Base-by-base conservation (phyloP, 768 basidiomycete genomes). In the Astraeus odoratus region DNA sequence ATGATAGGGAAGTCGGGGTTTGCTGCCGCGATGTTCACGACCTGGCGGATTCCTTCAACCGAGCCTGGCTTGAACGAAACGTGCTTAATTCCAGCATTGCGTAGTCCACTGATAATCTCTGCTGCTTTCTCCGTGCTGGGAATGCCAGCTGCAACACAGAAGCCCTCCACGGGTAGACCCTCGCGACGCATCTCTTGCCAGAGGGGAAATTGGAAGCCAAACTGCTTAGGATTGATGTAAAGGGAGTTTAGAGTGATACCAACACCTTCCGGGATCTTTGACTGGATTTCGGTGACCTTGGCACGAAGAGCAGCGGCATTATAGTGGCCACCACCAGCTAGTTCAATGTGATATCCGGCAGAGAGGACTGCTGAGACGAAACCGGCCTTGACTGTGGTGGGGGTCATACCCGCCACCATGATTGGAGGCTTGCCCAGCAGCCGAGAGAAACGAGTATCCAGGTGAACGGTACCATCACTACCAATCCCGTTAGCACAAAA, bases 361-460 rank as follows among this genome's bases (percentile, higher is more conserved):
- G 84, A 78, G 54, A 96, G 81, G 37, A 95, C 77, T 7, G 96
- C 94, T 48, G 84, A 83, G 57, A 97, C 94, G 64, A 98, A 95
- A 15, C 93, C 93, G 25, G 85, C 85, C 62, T 94, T 85, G 52
- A 99, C 96, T 25, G 96, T 99, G 1, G 86, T 86, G 0, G 96
- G 96, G 0, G 96, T 99, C 96, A 99, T 98, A 48, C 96, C 96
- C 39, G 94, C 95, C 30, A 99, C 93, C 96, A 98, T 98, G 67
- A 99, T 86, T 26, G 96, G 96, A 3, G 96, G 83, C 69, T 98
- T 99, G 56, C 92, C 91, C 34, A 99, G 67, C 35, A 99, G 77
- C 48, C 96, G 88, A 40, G 95, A 95, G 76, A 97, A 95, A 4
- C 92, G 86, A 0, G 95, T 97, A 65, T 99, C 93, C 56, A 99